Evolutionary conservation across 176 grass and related monocot genomes (phyloP).

Genomic region (Oropetium thomaeum): DNA sequence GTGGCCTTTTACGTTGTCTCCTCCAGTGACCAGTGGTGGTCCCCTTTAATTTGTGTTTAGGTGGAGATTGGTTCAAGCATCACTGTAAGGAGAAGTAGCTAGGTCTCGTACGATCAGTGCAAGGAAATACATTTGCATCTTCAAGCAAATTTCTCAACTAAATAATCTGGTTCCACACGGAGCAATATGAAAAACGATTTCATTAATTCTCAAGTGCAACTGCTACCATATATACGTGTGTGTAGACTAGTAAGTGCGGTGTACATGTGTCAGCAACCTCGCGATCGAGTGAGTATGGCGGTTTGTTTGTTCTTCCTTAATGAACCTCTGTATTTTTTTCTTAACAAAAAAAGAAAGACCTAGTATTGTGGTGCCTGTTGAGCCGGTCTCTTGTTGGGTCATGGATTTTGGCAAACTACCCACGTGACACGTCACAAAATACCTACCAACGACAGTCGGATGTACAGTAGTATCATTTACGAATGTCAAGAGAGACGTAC

Average conservation of each 20-base stretch:
- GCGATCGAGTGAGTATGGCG: too few relatives aligned
- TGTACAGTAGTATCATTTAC: too few relatives aligned
- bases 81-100: conserved; percentile 2
- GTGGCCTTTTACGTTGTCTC: neutral
- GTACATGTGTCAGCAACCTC: neutral
- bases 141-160: neutral
- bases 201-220: neutral
- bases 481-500: too few relatives aligned
- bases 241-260: neutral
- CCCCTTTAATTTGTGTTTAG: neutral
- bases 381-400: too few relatives aligned
- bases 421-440: neutral
- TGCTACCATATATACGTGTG: too few relatives aligned
- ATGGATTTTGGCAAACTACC: neutral
- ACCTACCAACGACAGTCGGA: too few relatives aligned
- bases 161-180: too few relatives aligned
- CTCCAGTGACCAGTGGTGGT: too few relatives aligned
- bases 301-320: neutral
- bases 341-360: neutral
- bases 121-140: neutral
- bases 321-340: neutral
- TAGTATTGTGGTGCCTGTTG: neutral
- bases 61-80: conserved; percentile 15
- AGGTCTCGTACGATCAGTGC: neutral
- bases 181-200: neutral